Evolutionary conservation across 495 filamentous ascomycete genomes (phyloP).

Genomic region (Tuber indicum): DNA sequence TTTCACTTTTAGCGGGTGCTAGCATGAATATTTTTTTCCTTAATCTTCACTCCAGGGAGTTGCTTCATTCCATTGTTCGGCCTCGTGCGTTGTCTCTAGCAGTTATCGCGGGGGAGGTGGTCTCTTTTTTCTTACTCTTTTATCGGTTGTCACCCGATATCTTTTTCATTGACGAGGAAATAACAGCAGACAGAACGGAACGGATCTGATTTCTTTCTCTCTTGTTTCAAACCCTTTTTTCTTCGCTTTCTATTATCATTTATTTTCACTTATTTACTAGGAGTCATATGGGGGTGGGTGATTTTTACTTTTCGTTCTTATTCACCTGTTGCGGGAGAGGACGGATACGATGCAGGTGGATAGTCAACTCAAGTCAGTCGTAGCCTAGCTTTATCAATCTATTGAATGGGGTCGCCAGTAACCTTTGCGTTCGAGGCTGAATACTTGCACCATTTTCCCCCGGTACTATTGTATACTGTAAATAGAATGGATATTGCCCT

Average conservation of each 20-base stretch:
- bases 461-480: neutral
- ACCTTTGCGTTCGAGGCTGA: neutral
- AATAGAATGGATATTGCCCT: too few relatives aligned
- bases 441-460: neutral
- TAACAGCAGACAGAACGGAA: neutral
- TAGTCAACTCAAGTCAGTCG: neutral
- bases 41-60: slow-evolving; percentile 55
- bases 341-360: neutral
- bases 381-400: slow-evolving; percentile 1
- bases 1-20: slow-evolving; percentile 41
- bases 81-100: slow-evolving; percentile 62
- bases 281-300: neutral
- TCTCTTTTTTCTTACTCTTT: slow-evolving; percentile 49
- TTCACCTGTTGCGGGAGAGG: neutral
- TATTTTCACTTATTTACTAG: neutral
- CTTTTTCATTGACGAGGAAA: slow-evolving; percentile 14
- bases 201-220: neutral
- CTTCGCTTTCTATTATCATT: neutral
- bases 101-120: slow-evolving; percentile 81
- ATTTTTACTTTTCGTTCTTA: neutral
- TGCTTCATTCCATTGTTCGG: slow-evolving; percentile 44
- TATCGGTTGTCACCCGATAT: slow-evolving; percentile 22
- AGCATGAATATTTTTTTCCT: slow-evolving; percentile 23
- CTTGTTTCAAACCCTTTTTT: neutral
- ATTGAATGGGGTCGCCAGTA: neutral